Percentiles rank a stretch among this genome's conserved stretches.
Conservation (phyloP, 495 filamentous ascomycete species). For the Tuber umbilicatum region DNA sequence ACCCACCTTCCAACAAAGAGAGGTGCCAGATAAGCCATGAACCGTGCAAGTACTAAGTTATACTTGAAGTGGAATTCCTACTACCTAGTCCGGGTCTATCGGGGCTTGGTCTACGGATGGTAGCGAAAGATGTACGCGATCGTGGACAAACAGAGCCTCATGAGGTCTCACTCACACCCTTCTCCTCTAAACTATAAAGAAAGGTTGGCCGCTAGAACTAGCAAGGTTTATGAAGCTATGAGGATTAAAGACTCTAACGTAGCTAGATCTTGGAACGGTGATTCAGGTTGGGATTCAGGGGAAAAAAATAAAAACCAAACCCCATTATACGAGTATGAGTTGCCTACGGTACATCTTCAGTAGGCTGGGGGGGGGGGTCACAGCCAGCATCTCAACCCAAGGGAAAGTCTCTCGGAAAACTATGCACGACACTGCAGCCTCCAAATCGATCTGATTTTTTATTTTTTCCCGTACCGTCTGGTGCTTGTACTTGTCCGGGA, state of each 20-base stretch:
- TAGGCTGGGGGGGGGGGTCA: too few species aligned
- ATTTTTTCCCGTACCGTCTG: not conserved
- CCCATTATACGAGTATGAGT: not conserved
- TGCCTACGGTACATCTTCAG: not conserved
- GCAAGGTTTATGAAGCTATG: not conserved
- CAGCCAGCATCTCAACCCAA: not conserved
- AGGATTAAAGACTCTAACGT: not conserved
- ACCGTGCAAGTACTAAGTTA: not conserved
- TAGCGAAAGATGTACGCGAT: not conserved
- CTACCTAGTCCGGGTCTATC: not conserved
- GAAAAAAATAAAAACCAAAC: not conserved
- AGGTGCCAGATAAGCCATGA: not conserved
- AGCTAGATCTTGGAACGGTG: not conserved
- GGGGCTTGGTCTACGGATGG: not conserved
- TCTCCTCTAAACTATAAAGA: not conserved
- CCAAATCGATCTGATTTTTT: constrained; percentile 7
- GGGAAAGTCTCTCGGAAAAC: constrained; percentile 1
- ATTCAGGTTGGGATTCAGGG: not conserved
- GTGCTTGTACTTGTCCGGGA: not conserved
- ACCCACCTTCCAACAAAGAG: not conserved
- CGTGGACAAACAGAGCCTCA: constrained; percentile 16
- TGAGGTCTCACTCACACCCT: constrained; percentile 17
- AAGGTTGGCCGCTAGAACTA: not conserved
- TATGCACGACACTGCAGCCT: constrained; percentile 5
- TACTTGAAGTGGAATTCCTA: not conserved